Evolutionary conservation across 306 rosid species (phyloP), one percentile per base, ranked within the genome.

Genomic region (Rosa lucieae): DNA sequence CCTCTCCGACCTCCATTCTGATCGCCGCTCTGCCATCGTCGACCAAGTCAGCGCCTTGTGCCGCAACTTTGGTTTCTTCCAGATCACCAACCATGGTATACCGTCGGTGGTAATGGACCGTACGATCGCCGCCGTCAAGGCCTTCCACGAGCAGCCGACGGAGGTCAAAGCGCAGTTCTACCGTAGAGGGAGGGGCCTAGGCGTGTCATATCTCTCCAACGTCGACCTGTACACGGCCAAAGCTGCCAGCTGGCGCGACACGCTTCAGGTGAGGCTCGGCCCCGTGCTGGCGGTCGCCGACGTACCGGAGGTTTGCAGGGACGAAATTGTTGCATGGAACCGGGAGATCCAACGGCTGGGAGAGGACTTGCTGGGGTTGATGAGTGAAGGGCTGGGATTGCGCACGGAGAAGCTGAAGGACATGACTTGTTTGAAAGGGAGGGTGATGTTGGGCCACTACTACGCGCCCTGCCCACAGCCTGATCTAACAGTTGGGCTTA

Each of bases 241-340:
- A 65, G 85, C 95, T 37, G 97, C 93, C 72, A 86, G 92, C 83
- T 93, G 97, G 97, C 86, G 94, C 26, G 98, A 93, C 77, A 90
- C 93, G 3, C 47, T 91, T 11, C 86, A 84, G 83, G 17, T 92
- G 2, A 84, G 80, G 73, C 3, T 89, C 72, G 88, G 86, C 0
- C 96, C 96, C 0, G 18, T 4, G 8, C 26, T 67, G 8, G 67
- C 70, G 0, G 90, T 69, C 29, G 3, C 17, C 6, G 75, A 67
- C 4, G 53, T 92, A 6, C 98, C 96, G 0, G 94, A 87, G 77
- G 78, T 86, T 29, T 92, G 95, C 0, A 79, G 90, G 52, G 79
- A 80, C 0, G 82, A 79, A 74, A 75, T 87, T 71, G 9, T 35
- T 72, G 92, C 78, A 72, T 93, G 92, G 92, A 79, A 82, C 61